phyloP scores from a whole-genome alignment of 2,329 filamentous ascomycete species.

The Hymenoscyphus occultus region DNA sequence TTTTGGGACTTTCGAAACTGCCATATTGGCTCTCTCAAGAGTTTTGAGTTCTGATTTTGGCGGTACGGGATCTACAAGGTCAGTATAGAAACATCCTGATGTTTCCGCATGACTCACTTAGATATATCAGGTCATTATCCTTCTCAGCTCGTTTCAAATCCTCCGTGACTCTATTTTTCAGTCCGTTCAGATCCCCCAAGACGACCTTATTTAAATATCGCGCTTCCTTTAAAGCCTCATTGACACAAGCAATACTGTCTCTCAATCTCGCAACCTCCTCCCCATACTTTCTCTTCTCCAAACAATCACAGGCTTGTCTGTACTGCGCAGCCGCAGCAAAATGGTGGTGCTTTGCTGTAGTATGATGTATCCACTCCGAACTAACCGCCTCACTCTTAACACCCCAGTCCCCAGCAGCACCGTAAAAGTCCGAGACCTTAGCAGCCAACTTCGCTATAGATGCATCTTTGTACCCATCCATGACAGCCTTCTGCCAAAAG shows the following conservation, averaged over 20 bases:
- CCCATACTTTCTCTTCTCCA: conserved; percentile 92
- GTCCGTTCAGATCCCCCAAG: conserved; percentile 72
- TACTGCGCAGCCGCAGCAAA: conserved; percentile 96
- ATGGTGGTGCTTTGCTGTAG: conserved; percentile 95
- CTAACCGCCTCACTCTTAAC: conserved; percentile 87
- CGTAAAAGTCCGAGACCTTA: conserved; percentile 88
- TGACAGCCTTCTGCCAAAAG: conserved; percentile 96
- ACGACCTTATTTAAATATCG: conserved; percentile 80
- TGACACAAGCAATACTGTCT: conserved; percentile 79
- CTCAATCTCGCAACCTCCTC: conserved; percentile 87
- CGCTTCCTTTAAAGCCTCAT: conserved; percentile 81
- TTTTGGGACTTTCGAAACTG: conserved; percentile 70
- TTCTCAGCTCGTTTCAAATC: conserved; percentile 90
- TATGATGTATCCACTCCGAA: conserved; percentile 96
- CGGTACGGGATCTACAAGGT: conserved; percentile 64
- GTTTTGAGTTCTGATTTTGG: conserved; percentile 83
- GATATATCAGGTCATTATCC: conserved; percentile 94
- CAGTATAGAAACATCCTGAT: conserved; percentile 28
- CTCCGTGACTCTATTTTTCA: conserved; percentile 80
- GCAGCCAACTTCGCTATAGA: conserved; percentile 89
- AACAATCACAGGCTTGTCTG: conserved; percentile 80
- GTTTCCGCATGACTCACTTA: conserved; percentile 52
- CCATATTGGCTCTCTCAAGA: conserved; percentile 88
- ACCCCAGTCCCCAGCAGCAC: conserved; percentile 76
- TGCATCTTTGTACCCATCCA: conserved; percentile 88